Evolutionary conservation across 1,139 yeast genomes (phyloP), one percentile per base, ranked within the genome.

Genomic region (Blastobotrys petasosporus): DNA sequence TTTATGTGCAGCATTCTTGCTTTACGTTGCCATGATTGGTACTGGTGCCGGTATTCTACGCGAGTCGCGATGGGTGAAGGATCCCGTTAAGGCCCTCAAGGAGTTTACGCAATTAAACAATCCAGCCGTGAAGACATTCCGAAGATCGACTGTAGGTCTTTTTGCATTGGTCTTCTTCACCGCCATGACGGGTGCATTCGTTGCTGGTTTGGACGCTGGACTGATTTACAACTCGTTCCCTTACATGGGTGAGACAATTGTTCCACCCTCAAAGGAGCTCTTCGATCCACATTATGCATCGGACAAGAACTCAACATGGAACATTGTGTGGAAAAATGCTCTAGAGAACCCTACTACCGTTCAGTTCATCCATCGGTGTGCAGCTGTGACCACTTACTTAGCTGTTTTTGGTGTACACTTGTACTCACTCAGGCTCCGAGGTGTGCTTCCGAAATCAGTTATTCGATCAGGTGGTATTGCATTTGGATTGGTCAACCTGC

Each of bases 131-230:
- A 70, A 69, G 38, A 76, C 71, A 40, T 73, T 85, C 54, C 79
- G 88, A 63, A 64, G 69, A 33, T 58, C 75, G 32, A 76, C 85
- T 0, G 52, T 68, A 16, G 83, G 74, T 0, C 67, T 92, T 36
- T 70, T 85, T 32, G 80, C 71, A 1, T 69, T 92, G 48, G 82
- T 94, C 2, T 90, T 86, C 59, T 51, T 84, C 38, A 92, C 98
- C 20, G 95, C 97, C 17, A 82, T 92, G 94, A 77, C 95, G 23
- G 98, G 98, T 50, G 97, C 96, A 15, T 80, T 94, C 76, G 98
- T 94, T 41, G 98, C 99, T 13, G 98, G 98, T 6, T 73, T 94
- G 49, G 98, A 94, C 67, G 98, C 99, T 2, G 98, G 98, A 42
- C 74, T 90, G 64, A 88, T 94, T 56, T 94, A 92, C 68, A 92